Base-by-base conservation (phyloP, 768 basidiomycete genomes). In the Suillus tomentosus region DNA sequence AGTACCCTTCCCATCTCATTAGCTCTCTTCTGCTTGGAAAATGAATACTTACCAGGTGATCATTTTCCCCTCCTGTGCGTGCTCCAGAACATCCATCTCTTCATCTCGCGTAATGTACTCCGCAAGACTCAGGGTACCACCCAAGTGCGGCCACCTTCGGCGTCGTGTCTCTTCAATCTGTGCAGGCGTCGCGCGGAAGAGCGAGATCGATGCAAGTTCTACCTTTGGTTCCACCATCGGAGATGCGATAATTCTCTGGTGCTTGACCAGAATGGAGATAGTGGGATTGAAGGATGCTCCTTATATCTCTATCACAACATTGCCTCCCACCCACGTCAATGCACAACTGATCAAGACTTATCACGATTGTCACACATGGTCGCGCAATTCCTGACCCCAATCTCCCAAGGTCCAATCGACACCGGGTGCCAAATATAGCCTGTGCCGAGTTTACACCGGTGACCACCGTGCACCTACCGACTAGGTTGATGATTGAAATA, bases 151-250 rank as follows among this genome's bases (percentile, higher is more conserved):
- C 50, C 71, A 74, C 9, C 79, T 77, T 48, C 80, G 71, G 50
- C 75, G 74, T 51, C 83, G 78, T 24, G 82, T 77, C 63, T 78
- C 80, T 2, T 74, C 54, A 3, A 74, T 72, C 67, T 88, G 86
- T 47, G 78, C 78, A 10, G 73, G 70, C 17, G 84, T 85, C 42
- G 85, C 86, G 7, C 71, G 73, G 67, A 82, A 84, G 6, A 87
- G 67, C 0, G 84, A 81, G 10, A 83, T 59, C 15, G 68, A 67
- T 19, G 67, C 64, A 39, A 72, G 61, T 31, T 71, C 64, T 62
- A 64, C 51, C 59, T 48, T 58, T 17, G 57, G 11, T 58, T 42
- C 40, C 11, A 19, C 17, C 57, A 58, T 58, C 27, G 57, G 40
- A 42, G 57, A 58, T 27, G 5, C 31, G 31, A 31, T 31, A 6